A percentile compares a stretch with the other conserved stretches of the same genome.
Evolutionary conservation across 139 green algal genomes (phyloP).

Genomic region (Dunaliella primolecta): DNA sequence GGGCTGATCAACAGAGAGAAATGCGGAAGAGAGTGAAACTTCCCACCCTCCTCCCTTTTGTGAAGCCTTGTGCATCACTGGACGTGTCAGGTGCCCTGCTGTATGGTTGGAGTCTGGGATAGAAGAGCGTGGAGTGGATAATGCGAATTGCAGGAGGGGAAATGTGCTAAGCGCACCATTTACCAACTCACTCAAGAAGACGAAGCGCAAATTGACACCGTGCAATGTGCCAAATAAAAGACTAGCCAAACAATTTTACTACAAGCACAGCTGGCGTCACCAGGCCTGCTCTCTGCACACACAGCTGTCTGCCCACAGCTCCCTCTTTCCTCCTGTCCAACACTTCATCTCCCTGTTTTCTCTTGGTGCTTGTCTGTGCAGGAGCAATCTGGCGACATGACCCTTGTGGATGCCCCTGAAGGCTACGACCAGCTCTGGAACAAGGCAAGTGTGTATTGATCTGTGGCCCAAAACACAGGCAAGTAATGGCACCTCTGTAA

Average conservation of each 20-base stretch:
- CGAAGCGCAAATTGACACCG: neutral
- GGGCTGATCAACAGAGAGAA: too few relatives aligned
- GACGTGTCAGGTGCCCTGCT: too few relatives aligned
- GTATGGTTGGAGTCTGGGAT: too few relatives aligned
- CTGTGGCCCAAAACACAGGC: neutral
- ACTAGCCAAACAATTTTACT: neutral
- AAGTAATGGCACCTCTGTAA: neutral
- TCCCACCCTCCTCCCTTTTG: too few relatives aligned
- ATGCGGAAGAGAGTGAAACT: too few relatives aligned
- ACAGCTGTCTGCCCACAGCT: neutral
- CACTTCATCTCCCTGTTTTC: neutral
- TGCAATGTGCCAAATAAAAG: neutral
- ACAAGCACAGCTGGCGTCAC: neutral
- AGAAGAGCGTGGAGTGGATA: too few relatives aligned
- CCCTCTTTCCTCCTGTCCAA: neutral
- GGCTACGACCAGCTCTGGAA: constrained; percentile 54
- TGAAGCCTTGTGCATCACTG: too few relatives aligned
- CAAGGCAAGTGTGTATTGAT: constrained; percentile 32
- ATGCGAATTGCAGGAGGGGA: too few relatives aligned
- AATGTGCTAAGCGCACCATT: too few relatives aligned
- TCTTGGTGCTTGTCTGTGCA: neutral
- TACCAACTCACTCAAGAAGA: too few relatives aligned
- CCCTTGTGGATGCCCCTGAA: constrained; percentile 39
- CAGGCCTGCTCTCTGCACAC: neutral
- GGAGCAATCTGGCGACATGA: constrained; percentile 38